phyloP scores from a whole-genome alignment of 163 green algal genomes.

The Smithsoniella earleae region DNA sequence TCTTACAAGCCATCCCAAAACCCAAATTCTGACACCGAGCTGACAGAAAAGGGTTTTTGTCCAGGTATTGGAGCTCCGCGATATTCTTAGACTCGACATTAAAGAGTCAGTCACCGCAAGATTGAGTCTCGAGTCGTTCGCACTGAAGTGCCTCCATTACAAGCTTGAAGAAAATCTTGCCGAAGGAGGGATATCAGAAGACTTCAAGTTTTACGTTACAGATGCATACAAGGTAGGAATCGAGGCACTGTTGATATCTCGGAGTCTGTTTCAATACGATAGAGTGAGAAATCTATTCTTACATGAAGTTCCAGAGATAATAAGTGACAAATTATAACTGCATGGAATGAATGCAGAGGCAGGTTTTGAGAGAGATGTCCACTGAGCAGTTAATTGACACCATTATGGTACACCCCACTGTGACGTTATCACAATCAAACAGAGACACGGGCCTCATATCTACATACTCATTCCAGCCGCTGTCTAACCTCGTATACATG shows the following conservation, averaged over 20 bases:
- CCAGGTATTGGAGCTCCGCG: not conserved
- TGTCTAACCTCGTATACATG: slow-evolving; percentile 91
- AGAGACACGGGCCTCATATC: slow-evolving; percentile 79
- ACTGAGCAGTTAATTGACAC: slow-evolving; percentile 77
- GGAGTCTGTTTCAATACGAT: too few species aligned
- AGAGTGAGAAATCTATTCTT: not conserved
- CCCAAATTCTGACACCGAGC: not conserved
- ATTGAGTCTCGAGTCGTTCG: not conserved
- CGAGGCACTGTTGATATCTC: too few species aligned
- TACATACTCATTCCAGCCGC: slow-evolving; percentile 76
- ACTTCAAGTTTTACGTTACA: slow-evolving; percentile 59
- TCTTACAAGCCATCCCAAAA: not conserved
- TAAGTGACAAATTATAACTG: not conserved
- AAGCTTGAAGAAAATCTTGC: slow-evolving; percentile 46
- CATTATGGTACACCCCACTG: slow-evolving; percentile 82
- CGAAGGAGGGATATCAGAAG: slow-evolving; percentile 45
- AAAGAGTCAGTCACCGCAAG: not conserved
- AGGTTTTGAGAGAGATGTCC: slow-evolving; percentile 41
- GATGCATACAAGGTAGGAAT: slow-evolving; percentile 71
- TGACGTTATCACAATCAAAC: slow-evolving; percentile 39
- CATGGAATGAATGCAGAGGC: not conserved
- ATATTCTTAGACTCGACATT: not conserved
- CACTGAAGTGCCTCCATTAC: slow-evolving; percentile 53
- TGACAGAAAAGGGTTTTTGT: not conserved
- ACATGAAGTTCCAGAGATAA: too few species aligned